Percentiles rank a stretch among this genome's conserved stretches.
Evolutionary conservation across 2,329 filamentous ascomycete genomes (phyloP).

Genomic region (Xylaria sp.): DNA sequence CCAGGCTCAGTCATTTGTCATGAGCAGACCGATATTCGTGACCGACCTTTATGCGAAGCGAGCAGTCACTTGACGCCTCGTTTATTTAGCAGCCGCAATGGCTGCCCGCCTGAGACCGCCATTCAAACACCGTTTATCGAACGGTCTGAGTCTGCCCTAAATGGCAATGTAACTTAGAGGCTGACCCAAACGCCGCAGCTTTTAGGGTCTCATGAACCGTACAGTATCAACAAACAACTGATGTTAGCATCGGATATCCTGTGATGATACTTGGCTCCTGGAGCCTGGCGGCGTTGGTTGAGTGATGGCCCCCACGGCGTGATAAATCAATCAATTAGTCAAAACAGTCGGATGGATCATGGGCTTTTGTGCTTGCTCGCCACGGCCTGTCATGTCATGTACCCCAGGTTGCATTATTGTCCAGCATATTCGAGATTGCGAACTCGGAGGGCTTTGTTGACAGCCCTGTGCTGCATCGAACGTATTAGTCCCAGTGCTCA

Average conservation of each 20-base stretch:
- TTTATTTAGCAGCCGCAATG: not conserved
- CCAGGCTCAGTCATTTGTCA: not conserved
- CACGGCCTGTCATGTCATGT: not conserved
- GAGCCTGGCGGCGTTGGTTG: too few relatives aligned
- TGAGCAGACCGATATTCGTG: not conserved
- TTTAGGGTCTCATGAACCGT: too few relatives aligned
- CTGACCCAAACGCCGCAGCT: too few relatives aligned
- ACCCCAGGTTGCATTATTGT: not conserved
- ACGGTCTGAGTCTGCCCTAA: too few relatives aligned
- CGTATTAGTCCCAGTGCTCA: not conserved
- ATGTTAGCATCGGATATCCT: too few relatives aligned
- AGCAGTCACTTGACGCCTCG: not conserved
- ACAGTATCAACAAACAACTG: too few relatives aligned
- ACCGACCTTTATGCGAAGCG: not conserved
- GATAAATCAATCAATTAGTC: too few relatives aligned
- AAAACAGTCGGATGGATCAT: not conserved
- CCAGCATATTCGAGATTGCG: not conserved
- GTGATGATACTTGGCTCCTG: too few relatives aligned
- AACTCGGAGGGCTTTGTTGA: not conserved
- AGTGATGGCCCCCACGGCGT: too few relatives aligned
- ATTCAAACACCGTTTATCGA: not conserved
- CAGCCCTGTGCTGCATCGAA: not conserved
- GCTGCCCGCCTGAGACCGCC: not conserved
- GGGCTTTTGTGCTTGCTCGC: not conserved
- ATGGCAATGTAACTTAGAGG: too few relatives aligned